A percentile compares a stretch with the other conserved stretches of the same genome.
phyloP scores from a whole-genome alignment of 257 asterid species.

The Salvia miltiorrhiza region DNA sequence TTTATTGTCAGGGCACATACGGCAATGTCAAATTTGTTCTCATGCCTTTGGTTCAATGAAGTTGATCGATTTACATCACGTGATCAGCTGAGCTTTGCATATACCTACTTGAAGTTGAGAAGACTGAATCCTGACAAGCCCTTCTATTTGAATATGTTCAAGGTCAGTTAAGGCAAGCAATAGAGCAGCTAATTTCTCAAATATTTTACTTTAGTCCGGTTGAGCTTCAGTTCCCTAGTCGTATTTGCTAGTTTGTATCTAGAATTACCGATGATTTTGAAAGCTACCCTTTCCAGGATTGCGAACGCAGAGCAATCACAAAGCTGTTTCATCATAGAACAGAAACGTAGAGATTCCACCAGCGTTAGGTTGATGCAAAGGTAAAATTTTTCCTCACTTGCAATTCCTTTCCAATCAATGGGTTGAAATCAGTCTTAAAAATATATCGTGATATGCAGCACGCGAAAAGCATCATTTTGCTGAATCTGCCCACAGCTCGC shows the following conservation, averaged over 20 bases:
- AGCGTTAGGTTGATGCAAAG: not conserved
- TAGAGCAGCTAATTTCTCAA: not conserved
- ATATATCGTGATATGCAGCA: not conserved
- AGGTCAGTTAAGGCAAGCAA: conserved; percentile 40
- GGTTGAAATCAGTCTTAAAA: not conserved
- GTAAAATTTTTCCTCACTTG: not conserved
- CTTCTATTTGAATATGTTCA: conserved; percentile 74
- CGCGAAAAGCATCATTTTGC: not conserved
- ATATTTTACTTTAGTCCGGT: not conserved
- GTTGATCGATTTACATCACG: conserved; percentile 86
- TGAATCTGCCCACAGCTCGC: not conserved
- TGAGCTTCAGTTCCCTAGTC: not conserved
- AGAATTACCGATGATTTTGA: not conserved
- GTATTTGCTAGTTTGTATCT: not conserved
- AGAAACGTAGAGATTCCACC: conserved; percentile 23
- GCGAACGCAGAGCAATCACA: conserved; percentile 50
- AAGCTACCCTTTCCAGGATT: conserved; percentile 37
- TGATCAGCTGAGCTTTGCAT: conserved; percentile 91
- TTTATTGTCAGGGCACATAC: conserved; percentile 91
- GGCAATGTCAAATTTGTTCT: conserved; percentile 79
- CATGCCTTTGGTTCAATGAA: conserved; percentile 96
- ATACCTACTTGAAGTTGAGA: conserved; percentile 76
- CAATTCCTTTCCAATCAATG: not conserved
- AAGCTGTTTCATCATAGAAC: conserved; percentile 52
- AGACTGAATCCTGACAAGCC: conserved; percentile 62